Evolutionary conservation across 148 eudicot genomes (phyloP).

Genomic region (Nyssa sinensis): DNA sequence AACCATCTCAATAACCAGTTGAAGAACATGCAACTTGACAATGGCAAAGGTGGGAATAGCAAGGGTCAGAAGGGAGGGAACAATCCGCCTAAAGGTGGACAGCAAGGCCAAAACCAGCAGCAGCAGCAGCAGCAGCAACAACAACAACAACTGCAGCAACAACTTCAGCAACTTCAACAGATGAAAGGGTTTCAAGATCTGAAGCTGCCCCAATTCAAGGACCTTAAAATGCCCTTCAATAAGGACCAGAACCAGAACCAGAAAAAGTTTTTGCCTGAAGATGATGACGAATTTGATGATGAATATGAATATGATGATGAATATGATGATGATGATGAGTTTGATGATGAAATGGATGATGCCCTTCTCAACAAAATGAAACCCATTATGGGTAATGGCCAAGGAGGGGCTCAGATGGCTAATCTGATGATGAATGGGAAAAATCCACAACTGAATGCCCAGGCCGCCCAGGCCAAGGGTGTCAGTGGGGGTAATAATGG

Average conservation of each 20-base stretch:
- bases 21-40: constrained; percentile 43
- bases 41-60: constrained; percentile 35
- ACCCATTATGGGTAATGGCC: constrained; percentile 35
- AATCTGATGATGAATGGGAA: constrained; percentile 47
- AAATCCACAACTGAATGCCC: constrained; percentile 20
- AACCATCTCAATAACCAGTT: constrained; percentile 35
- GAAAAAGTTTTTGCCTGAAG: constrained; percentile 48
- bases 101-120: background rate
- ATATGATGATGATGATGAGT: constrained; percentile 29
- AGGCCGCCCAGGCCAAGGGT: constrained; percentile 27
- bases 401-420: constrained; percentile 38
- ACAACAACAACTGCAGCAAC: constrained; percentile 3
- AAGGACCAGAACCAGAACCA: constrained; percentile 30
- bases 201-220: constrained; percentile 47
- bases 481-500: constrained; percentile 24
- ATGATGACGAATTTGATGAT: constrained; percentile 31
- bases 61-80: constrained; percentile 28
- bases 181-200: constrained; percentile 47
- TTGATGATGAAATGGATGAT: constrained; percentile 38
- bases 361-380: constrained; percentile 49
- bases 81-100: constrained; percentile 37
- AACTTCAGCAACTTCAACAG: constrained; percentile 24
- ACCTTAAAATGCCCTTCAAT: constrained; percentile 26
- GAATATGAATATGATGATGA: constrained; percentile 19
- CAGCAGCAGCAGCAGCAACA: constrained; percentile 2